Evolutionary conservation across 768 basidiomycete species (phyloP).

Genomic region (Lactifluus volemus): DNA sequence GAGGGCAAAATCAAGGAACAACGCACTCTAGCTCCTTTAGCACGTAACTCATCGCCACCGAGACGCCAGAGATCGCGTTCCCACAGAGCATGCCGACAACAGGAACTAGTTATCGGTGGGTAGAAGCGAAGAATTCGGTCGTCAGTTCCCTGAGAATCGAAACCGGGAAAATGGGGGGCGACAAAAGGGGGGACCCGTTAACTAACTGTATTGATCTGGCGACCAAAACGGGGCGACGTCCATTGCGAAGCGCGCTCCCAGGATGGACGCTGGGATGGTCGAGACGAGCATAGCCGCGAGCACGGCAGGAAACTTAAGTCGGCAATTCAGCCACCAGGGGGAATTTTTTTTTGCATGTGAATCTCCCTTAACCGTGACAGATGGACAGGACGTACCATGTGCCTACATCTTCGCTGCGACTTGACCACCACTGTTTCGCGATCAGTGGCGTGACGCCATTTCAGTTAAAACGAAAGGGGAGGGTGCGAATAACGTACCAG

Average conservation of each 20-base stretch:
- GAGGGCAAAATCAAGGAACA: not conserved
- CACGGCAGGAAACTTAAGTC: conserved; percentile 51
- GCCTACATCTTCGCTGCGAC: conserved; percentile 55
- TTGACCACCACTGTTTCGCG: conserved; percentile 59
- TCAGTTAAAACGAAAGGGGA: not conserved
- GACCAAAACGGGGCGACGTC: conserved; percentile 71
- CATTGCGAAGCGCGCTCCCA: conserved; percentile 74
- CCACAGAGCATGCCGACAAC: conserved; percentile 85
- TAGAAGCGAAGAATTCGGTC: not conserved
- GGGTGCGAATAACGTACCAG: conserved; percentile 37
- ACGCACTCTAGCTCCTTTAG: conserved; percentile 68
- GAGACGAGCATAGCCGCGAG: conserved; percentile 63
- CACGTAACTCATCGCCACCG: conserved; percentile 61
- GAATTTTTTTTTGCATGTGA: not conserved
- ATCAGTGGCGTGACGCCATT: not conserved
- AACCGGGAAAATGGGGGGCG: not conserved
- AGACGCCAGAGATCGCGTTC: conserved; percentile 65
- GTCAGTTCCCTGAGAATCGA: not conserved
- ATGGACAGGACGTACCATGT: conserved; percentile 51
- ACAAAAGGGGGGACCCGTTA: not conserved
- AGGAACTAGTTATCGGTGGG: conserved; percentile 41
- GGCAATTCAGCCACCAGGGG: not conserved
- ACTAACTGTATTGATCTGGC: conserved; percentile 67
- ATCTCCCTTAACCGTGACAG: not conserved
- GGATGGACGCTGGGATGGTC: conserved; percentile 69